phyloP scores from a whole-genome alignment of 768 basidiomycete species.

The Sutorius australiensis region DNA sequence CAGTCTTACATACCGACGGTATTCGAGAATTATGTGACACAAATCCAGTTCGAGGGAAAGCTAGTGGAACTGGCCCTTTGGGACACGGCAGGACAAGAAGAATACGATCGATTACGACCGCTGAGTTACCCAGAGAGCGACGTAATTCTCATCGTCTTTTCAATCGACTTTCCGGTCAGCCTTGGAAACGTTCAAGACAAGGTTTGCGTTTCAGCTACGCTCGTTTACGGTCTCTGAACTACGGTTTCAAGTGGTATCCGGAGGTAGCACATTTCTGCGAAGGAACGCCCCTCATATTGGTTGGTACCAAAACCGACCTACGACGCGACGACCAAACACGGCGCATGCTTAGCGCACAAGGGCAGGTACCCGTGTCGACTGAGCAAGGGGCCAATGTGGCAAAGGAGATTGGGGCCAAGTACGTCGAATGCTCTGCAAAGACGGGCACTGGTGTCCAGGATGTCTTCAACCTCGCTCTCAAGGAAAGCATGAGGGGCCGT shows the following conservation, averaged over 20 bases:
- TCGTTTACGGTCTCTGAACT: slow-evolving; percentile 8
- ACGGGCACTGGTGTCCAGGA: slow-evolving; percentile 87
- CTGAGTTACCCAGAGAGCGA: slow-evolving; percentile 86
- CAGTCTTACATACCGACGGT: slow-evolving; percentile 93
- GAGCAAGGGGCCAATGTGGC: slow-evolving; percentile 86
- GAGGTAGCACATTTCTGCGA: slow-evolving; percentile 93
- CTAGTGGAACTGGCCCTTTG: slow-evolving; percentile 94
- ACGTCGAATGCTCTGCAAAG: slow-evolving; percentile 93
- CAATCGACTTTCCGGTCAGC: slow-evolving; percentile 87
- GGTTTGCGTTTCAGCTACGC: slow-evolving; percentile 39
- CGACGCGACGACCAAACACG: slow-evolving; percentile 82
- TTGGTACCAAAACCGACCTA: slow-evolving; percentile 92
- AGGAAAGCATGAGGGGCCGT: slow-evolving; percentile 80
- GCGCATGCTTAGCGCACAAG: slow-evolving; percentile 87
- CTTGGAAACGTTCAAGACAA: slow-evolving; percentile 90
- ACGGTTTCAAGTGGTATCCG: slow-evolving; percentile 71
- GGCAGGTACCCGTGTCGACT: slow-evolving; percentile 71
- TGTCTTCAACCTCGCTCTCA: slow-evolving; percentile 85
- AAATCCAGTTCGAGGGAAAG: slow-evolving; percentile 82
- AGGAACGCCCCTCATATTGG: slow-evolving; percentile 83
- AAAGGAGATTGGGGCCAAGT: slow-evolving; percentile 88
- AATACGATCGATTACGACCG: slow-evolving; percentile 87
- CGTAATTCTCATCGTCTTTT: slow-evolving; percentile 92
- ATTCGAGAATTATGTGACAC: slow-evolving; percentile 91
- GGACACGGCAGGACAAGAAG: slow-evolving; percentile 97